These are phyloP conservation scores for Boletus semigastroideus DNA, from an alignment of 1,284 basidiomycete genomes.

Conservation along the genomic window DNA sequence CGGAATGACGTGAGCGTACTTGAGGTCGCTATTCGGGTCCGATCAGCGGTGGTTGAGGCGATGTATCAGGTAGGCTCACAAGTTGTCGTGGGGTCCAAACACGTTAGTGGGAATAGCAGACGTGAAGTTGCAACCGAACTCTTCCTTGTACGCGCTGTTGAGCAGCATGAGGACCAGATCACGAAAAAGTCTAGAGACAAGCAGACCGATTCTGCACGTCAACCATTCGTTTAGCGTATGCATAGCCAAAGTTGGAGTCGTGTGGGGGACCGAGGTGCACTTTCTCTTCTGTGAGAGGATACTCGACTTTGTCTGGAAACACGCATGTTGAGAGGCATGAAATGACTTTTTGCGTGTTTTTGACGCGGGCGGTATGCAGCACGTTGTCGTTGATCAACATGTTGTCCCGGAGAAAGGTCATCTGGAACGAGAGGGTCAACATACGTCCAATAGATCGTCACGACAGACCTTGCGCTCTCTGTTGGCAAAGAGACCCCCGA, in stretches of 20 bases:
- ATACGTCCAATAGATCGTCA: neutral
- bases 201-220: constrained; percentile 88
- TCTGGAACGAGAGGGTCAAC: constrained; percentile 37
- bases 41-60: constrained; percentile 3
- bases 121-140: constrained; percentile 88
- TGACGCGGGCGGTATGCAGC: constrained; percentile 68
- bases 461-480: constrained; percentile 78
- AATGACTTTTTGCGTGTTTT: constrained; percentile 68
- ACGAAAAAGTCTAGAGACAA: neutral
- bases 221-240: constrained; percentile 90
- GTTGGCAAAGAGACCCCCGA: constrained; percentile 89
- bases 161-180: neutral
- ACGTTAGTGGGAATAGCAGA: constrained; percentile 92
- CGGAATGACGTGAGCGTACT: constrained; percentile 88
- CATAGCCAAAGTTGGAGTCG: constrained; percentile 88
- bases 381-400: constrained; percentile 90
- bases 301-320: constrained; percentile 83
- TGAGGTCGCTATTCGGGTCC: constrained; percentile 62
- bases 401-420: constrained; percentile 88
- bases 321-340: constrained; percentile 89
- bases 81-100: constrained; percentile 84
- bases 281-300: constrained; percentile 88
- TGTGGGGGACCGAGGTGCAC: constrained; percentile 88
- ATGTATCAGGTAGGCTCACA: constrained; percentile 40
- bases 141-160: constrained; percentile 82